A percentile compares a stretch with the other conserved stretches of the same genome.
These are phyloP conservation scores for Clausena lansium DNA, from an alignment of 345 rosid species.

Conservation along the genomic window DNA sequence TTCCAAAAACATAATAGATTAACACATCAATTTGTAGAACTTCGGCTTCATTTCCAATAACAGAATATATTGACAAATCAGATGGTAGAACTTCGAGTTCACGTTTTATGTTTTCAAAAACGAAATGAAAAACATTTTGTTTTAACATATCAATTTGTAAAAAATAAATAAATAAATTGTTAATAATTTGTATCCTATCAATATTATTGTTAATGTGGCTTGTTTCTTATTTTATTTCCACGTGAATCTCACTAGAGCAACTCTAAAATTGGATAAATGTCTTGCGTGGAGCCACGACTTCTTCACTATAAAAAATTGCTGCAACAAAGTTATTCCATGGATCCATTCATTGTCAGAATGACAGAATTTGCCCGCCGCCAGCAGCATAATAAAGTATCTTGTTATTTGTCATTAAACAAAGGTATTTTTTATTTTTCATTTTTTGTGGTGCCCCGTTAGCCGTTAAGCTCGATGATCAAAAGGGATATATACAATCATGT, in stretches of 20 bases:
- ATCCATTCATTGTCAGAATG: neutral
- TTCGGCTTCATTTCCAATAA: too few relatives aligned
- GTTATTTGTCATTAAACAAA: conserved; percentile 4
- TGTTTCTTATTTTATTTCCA: neutral
- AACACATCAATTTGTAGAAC: too few relatives aligned
- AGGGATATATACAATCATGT: neutral
- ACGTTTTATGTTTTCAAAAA: too few relatives aligned
- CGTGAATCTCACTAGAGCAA: neutral
- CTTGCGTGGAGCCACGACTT: conserved; percentile 15
- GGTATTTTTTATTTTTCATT: too few relatives aligned
- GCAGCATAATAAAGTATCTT: conserved; percentile 2
- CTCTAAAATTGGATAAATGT: neutral
- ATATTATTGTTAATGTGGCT: neutral
- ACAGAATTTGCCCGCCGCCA: conserved; percentile 11
- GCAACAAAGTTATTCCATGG: conserved; percentile 5
- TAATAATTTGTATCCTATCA: too few relatives aligned
- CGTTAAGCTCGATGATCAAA: neutral
- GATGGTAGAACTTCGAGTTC: too few relatives aligned
- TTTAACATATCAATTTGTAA: too few relatives aligned
- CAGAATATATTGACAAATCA: too few relatives aligned
- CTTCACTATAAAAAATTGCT: neutral
- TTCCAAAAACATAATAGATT: too few relatives aligned
- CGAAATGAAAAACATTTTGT: too few relatives aligned
- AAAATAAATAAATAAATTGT: too few relatives aligned
- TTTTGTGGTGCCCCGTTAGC: conserved; percentile 3